Evolutionary conservation across 148 eudicot genomes (phyloP), one percentile per base, ranked within the genome.

Genomic region (Gaultheria prostrata): DNA sequence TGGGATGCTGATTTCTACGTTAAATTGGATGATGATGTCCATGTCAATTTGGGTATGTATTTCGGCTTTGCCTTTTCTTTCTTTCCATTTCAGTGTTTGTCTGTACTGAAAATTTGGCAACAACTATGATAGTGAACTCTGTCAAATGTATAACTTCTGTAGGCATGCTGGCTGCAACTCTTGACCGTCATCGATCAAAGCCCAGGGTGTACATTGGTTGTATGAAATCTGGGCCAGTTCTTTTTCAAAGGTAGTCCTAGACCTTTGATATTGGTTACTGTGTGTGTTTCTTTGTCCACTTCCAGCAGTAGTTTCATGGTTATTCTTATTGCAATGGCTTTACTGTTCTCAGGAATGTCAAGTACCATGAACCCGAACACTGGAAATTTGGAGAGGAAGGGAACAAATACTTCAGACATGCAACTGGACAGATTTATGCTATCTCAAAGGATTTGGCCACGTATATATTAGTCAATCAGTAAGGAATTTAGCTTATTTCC

Each of bases 371-470:
- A 83, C 98, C 98, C 63, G 98, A 95, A 79, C 92, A 85, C 88
- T 95, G 97, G 98, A 95, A 95, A 87, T 95, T 95, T 80, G 98
- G 98, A 77, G 98, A 95, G 87, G 98, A 94, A 76, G 98, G 98
- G 77, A 95, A 94, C 88, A 95, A 94, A 78, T 95, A 94, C 86
- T 94, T 95, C 86, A 90, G 98, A 75, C 98, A 95, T 88, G 98
- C 98, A 82, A 95, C 98, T 82, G 98, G 98, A 54, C 98, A 95
- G 89, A 95, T 95, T 79, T 95, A 95, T 89, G 98, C 98, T 39
- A 90, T 95, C 84, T 94, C 98, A 80, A 95, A 93, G 88, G 98
- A 94, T 86, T 87, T 95, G 81, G 98, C 98, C 15, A 94, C 98
- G 45, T 95, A 91, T 83, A 93, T 95, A 83, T 94, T 98, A 10